These are phyloP conservation scores for Hondaea fermentalgiana DNA, from an alignment of 108 stramenopile species.

Conservation along the genomic window DNA sequence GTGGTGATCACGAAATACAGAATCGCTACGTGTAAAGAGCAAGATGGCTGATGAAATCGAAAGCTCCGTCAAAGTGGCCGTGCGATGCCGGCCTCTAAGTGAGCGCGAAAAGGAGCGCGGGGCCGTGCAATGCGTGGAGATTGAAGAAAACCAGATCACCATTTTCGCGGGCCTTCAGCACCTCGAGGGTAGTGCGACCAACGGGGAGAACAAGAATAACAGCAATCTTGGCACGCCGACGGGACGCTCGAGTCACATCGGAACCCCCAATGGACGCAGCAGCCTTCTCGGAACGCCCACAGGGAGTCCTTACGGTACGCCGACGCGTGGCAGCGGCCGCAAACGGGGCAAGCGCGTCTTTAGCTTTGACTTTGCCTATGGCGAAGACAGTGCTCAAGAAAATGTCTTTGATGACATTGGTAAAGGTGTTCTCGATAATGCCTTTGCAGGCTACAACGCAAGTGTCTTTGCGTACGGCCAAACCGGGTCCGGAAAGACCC, in stretches of 20 bases:
- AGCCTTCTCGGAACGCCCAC: too few relatives aligned
- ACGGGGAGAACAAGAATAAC: not conserved
- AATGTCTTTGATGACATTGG: not conserved
- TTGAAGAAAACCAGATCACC: not conserved
- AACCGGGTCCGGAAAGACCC: conserved; percentile 30
- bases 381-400: not conserved
- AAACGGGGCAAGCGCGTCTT: not conserved
- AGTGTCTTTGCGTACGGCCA: conserved; percentile 32
- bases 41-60: not conserved
- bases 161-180: not conserved
- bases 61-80: conserved; percentile 2
- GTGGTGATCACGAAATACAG: too few relatives aligned
- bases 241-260: too few relatives aligned
- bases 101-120: not conserved
- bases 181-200: not conserved
- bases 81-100: conserved; percentile 17
- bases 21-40: too few relatives aligned
- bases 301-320: not conserved
- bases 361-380: not conserved
- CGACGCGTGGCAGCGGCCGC: not conserved
- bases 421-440: not conserved
- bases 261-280: too few relatives aligned
- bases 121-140: not conserved
- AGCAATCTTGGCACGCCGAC: too few relatives aligned
- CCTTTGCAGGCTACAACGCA: conserved; percentile 17